A percentile compares a stretch with the other conserved stretches of the same genome.
Conservation (phyloP, 345 rosid genomes). For the Citrus inodora region DNA sequence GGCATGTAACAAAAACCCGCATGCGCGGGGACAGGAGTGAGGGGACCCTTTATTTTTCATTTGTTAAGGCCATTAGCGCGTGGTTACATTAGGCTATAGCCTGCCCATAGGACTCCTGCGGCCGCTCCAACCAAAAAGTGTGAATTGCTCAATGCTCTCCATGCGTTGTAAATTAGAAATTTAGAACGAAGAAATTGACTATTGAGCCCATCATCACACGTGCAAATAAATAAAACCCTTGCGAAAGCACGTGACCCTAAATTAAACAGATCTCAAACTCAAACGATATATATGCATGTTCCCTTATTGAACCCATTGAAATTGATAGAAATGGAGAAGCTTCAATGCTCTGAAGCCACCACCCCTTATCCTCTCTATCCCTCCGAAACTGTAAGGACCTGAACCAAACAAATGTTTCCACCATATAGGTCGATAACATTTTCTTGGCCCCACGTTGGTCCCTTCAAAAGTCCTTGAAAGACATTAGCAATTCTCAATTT, state of each 20-base stretch:
- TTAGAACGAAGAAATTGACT: not conserved
- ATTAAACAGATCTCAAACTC: constrained; percentile 17
- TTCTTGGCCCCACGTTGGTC: not conserved
- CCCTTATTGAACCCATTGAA: not conserved
- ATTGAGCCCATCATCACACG: constrained; percentile 33
- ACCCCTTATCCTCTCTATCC: not conserved
- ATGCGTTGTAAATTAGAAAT: not conserved
- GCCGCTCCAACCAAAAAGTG: not conserved
- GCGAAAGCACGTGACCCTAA: constrained; percentile 34
- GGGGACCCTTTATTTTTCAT: not conserved
- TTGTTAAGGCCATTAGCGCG: not conserved
- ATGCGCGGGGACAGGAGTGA: not conserved
- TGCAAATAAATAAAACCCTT: constrained; percentile 7
- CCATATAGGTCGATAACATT: too few species aligned
- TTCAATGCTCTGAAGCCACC: not conserved
- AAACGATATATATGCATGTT: constrained; percentile 17
- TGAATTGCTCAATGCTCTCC: not conserved
- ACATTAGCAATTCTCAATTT: too few species aligned
- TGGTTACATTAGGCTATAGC: not conserved
- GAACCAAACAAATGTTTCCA: not conserved
- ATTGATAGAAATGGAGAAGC: constrained; percentile 3
- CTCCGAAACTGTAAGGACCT: not conserved
- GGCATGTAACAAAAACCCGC: not conserved
- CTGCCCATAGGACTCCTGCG: too few species aligned
- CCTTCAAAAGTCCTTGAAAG: not conserved